Percentiles rank a stretch among this genome's conserved stretches.
phyloP scores from a whole-genome alignment of 2,329 filamentous ascomycete genomes.

The Colletotrichum gigasporum region DNA sequence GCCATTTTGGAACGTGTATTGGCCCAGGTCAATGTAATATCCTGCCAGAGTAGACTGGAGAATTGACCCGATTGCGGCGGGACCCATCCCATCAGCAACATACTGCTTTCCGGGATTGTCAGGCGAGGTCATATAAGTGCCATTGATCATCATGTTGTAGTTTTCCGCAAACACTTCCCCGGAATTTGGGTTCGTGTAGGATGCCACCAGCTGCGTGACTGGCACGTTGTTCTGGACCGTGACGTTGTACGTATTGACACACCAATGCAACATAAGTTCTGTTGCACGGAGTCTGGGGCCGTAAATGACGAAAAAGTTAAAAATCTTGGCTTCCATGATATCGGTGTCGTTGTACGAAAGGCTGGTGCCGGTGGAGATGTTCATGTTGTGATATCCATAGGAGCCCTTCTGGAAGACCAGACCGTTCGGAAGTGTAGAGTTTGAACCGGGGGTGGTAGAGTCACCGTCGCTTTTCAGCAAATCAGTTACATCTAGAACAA shows the following conservation, averaged over 20 bases:
- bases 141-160: slow-evolving; percentile 2
- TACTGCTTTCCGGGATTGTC: background rate
- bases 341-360: background rate
- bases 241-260: slow-evolving; percentile 14
- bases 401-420: background rate
- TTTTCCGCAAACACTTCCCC: slow-evolving; percentile 3
- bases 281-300: background rate
- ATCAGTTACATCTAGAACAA: background rate
- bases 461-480: background rate
- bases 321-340: background rate
- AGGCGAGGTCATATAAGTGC: slow-evolving; percentile 17
- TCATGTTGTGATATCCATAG: background rate
- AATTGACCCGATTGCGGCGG: background rate
- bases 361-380: slow-evolving; percentile 6
- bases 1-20: background rate
- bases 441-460: background rate
- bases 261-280: slow-evolving; percentile 17
- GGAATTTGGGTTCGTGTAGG: background rate
- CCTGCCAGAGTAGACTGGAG: background rate
- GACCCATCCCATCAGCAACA: slow-evolving; percentile 1
- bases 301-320: slow-evolving; percentile 14
- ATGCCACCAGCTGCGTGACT: slow-evolving; percentile 1
- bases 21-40: background rate
- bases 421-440: slow-evolving; percentile 6
- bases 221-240: slow-evolving; percentile 5